A percentile compares a stretch with the other conserved stretches of the same genome.
phyloP scores from a whole-genome alignment of 2,329 filamentous ascomycete species.

The Falciphora oryzae region DNA sequence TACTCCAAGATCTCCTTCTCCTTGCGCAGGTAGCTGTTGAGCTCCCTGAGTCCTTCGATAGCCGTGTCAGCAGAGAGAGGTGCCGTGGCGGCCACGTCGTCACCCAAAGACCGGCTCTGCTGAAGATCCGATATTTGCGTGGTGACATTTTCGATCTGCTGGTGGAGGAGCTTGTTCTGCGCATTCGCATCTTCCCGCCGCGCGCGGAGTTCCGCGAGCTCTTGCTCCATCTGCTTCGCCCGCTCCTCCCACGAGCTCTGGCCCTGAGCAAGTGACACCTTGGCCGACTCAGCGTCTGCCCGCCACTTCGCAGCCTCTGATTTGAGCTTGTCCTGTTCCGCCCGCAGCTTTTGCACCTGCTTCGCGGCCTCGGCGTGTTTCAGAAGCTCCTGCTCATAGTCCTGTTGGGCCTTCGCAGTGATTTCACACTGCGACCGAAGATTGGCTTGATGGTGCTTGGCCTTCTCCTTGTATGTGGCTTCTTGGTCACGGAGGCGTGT shows the following conservation, averaged over 20 bases:
- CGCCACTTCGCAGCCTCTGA: constrained; percentile 68
- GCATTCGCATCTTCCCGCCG: constrained; percentile 78
- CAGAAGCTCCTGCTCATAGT: constrained; percentile 89
- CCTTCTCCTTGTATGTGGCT: constrained; percentile 70
- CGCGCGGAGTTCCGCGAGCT: constrained; percentile 71
- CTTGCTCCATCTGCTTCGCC: constrained; percentile 73
- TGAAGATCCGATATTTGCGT: constrained; percentile 75
- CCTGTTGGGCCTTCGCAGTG: constrained; percentile 85
- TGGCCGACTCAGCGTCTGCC: constrained; percentile 81
- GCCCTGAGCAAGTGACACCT: constrained; percentile 69
- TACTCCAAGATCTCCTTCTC: constrained; percentile 98
- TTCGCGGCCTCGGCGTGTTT: constrained; percentile 96
- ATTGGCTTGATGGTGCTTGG: constrained; percentile 83
- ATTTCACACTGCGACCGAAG: constrained; percentile 91
- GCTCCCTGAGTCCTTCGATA: constrained; percentile 74
- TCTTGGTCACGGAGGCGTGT: constrained; percentile 76
- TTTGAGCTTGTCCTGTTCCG: constrained; percentile 76
- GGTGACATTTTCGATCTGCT: constrained; percentile 79
- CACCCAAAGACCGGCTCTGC: constrained; percentile 58
- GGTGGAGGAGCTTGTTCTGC: constrained; percentile 86
- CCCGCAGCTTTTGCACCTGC: constrained; percentile 69
- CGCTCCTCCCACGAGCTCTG: constrained; percentile 86
- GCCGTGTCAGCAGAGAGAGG: constrained; percentile 50
- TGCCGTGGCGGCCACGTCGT: constrained; percentile 44
- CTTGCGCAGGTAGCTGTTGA: constrained; percentile 84